Conservation (phyloP, 2,329 filamentous ascomycete species). For the Aspergillus tanneri region DNA sequence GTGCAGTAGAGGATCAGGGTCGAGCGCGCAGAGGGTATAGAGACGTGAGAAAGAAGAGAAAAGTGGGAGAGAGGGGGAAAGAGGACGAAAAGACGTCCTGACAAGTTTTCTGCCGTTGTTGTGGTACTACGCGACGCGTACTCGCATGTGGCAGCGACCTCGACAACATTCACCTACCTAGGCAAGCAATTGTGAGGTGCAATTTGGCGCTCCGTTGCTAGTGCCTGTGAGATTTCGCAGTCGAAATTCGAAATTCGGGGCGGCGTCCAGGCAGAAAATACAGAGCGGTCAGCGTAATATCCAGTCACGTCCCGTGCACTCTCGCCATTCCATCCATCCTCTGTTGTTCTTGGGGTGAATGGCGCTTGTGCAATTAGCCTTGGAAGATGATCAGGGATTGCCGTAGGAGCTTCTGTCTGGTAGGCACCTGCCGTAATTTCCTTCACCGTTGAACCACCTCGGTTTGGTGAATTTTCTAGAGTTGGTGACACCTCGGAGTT, state of each 20-base stretch:
- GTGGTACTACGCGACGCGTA: slow-evolving; percentile 10
- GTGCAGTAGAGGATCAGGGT: background rate
- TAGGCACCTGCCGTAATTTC: too few species aligned
- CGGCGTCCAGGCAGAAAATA: slow-evolving; percentile 19
- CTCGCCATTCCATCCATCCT: background rate
- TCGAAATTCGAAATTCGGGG: slow-evolving; percentile 18
- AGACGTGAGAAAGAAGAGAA: slow-evolving; percentile 7
- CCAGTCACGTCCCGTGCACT: slow-evolving; percentile 1
- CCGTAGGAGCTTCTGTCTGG: too few species aligned
- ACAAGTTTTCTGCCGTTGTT: background rate
- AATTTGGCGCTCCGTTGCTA: background rate
- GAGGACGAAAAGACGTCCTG: slow-evolving; percentile 6
- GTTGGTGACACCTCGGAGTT: too few species aligned
- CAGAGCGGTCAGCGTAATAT: slow-evolving; percentile 13
- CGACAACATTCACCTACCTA: slow-evolving; percentile 15
- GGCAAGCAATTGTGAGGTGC: slow-evolving; percentile 7
- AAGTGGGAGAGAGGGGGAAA: slow-evolving; percentile 5
- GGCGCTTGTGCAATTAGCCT: too few species aligned
- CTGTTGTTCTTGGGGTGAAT: background rate
- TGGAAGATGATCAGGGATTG: too few species aligned
- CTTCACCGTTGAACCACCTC: too few species aligned
- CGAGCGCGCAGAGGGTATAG: background rate
- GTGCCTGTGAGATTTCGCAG: slow-evolving; percentile 1
- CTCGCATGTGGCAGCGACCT: background rate
- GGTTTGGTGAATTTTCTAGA: too few species aligned